These are phyloP conservation scores for Curvularia hawaiiensis DNA, from an alignment of 2,329 filamentous ascomycete genomes.

Conservation along the genomic window DNA sequence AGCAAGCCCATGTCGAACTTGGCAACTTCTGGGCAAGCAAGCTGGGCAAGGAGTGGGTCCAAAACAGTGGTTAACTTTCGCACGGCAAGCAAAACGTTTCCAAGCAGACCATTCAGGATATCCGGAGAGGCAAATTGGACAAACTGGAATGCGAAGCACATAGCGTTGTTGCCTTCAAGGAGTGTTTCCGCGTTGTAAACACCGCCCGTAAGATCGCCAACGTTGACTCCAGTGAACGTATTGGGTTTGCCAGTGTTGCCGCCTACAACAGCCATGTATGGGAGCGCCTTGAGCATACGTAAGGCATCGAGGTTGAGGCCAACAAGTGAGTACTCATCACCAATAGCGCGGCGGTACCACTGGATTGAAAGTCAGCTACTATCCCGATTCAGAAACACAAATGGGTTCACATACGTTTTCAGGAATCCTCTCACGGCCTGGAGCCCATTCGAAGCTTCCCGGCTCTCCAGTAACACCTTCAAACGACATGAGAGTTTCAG, in stretches of 20 bases:
- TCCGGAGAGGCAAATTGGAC: slow-evolving; percentile 17
- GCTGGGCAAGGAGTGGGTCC: slow-evolving; percentile 16
- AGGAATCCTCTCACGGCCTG: slow-evolving; percentile 26
- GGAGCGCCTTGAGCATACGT: slow-evolving; percentile 15
- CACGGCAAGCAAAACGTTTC: slow-evolving; percentile 21
- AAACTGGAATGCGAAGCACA: slow-evolving; percentile 26
- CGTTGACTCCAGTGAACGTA: slow-evolving; percentile 27
- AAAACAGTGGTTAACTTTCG: slow-evolving; percentile 22
- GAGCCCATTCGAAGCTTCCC: slow-evolving; percentile 24
- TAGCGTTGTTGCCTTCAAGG: slow-evolving; percentile 24
- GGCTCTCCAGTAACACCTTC: slow-evolving; percentile 25
- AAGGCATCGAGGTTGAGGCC: not conserved
- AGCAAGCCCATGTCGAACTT: slow-evolving; percentile 22
- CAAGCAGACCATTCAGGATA: slow-evolving; percentile 22
- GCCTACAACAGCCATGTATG: slow-evolving; percentile 20
- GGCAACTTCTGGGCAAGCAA: slow-evolving; percentile 22
- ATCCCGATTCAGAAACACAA: not conserved
- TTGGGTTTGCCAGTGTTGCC: slow-evolving; percentile 28
- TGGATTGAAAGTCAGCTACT: slow-evolving; percentile 10
- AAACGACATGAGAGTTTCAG: slow-evolving; percentile 25
- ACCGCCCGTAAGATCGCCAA: slow-evolving; percentile 25
- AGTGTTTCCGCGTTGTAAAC: slow-evolving; percentile 22
- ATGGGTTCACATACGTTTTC: slow-evolving; percentile 23
- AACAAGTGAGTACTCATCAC: slow-evolving; percentile 17
- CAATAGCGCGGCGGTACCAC: slow-evolving; percentile 19